Conservation (phyloP, 805 yeast genomes). For the Ogataea corticis region DNA sequence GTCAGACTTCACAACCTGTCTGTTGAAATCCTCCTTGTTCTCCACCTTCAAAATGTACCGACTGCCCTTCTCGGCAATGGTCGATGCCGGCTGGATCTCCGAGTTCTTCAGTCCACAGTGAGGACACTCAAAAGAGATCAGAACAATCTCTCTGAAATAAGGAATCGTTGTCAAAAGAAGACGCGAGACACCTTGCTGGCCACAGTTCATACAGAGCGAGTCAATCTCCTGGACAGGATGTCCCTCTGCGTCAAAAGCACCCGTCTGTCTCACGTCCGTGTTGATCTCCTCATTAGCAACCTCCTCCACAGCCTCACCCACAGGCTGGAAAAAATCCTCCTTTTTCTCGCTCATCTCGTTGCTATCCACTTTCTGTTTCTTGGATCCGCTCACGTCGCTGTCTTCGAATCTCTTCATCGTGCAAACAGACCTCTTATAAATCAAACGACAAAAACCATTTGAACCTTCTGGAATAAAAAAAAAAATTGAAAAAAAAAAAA, state of each 20-base stretch:
- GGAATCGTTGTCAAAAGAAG: conserved; percentile 88
- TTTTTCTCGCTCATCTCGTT: conserved; percentile 26
- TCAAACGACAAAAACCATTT: not conserved
- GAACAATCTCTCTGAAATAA: conserved; percentile 81
- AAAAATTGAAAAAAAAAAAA: conserved; percentile 7
- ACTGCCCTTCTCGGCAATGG: conserved; percentile 85
- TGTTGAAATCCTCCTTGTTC: conserved; percentile 67
- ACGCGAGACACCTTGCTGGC: conserved; percentile 79
- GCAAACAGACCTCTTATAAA: no score
- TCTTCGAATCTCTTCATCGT: conserved; percentile 20
- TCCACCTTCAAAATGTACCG: conserved; percentile 72
- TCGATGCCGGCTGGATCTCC: conserved; percentile 95
- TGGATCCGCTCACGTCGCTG: conserved; percentile 16
- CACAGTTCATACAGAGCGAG: conserved; percentile 95
- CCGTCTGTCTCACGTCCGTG: conserved; percentile 61
- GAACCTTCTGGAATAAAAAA: conserved; percentile 4
- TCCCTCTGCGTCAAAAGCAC: conserved; percentile 81
- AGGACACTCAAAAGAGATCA: conserved; percentile 95
- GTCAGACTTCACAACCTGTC: conserved; percentile 92
- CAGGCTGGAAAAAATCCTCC: conserved; percentile 53
- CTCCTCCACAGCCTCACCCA: conserved; percentile 59
- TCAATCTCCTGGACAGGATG: conserved; percentile 95
- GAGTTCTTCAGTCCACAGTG: conserved; percentile 91
- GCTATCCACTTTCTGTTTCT: conserved; percentile 30
- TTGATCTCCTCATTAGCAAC: conserved; percentile 37